Evolutionary conservation across 163 green algal genomes (phyloP).

Genomic region (Scenedesmus sp.): DNA sequence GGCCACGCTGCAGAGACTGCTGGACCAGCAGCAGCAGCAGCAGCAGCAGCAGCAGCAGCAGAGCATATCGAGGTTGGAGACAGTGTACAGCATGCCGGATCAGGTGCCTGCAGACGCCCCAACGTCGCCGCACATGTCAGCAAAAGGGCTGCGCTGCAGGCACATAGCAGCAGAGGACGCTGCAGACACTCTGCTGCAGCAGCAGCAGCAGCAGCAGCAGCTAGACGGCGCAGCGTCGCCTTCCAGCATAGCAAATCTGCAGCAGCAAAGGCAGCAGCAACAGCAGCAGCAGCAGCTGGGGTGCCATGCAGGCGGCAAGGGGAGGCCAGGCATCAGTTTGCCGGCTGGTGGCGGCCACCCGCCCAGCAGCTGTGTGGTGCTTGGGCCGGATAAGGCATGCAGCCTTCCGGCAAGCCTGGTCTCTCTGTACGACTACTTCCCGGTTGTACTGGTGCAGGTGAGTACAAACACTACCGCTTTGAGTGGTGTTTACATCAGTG

Average conservation of each 20-base stretch:
- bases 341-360: neutral
- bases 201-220: neutral
- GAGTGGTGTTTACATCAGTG: too few relatives aligned
- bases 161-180: neutral
- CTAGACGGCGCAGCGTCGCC: neutral
- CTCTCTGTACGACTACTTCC: constrained; percentile 34
- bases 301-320: neutral
- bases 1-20: neutral
- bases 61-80: neutral
- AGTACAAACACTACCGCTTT: neutral
- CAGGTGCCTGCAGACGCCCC: constrained; percentile 1
- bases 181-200: too few relatives aligned
- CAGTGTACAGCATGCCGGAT: constrained; percentile 8
- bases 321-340: neutral
- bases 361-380: constrained; percentile 1
- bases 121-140: constrained; percentile 13
- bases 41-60: neutral
- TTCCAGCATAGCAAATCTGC: neutral
- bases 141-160: constrained; percentile 14
- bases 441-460: constrained; percentile 43
- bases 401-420: constrained; percentile 45
- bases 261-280: constrained; percentile 9
- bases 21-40: constrained; percentile 18
- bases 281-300: constrained; percentile 8
- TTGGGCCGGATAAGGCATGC: neutral